These are phyloP conservation scores for Retiboletus flavoniger DNA, from an alignment of 1,284 basidiomycete species.

Conservation along the genomic window DNA sequence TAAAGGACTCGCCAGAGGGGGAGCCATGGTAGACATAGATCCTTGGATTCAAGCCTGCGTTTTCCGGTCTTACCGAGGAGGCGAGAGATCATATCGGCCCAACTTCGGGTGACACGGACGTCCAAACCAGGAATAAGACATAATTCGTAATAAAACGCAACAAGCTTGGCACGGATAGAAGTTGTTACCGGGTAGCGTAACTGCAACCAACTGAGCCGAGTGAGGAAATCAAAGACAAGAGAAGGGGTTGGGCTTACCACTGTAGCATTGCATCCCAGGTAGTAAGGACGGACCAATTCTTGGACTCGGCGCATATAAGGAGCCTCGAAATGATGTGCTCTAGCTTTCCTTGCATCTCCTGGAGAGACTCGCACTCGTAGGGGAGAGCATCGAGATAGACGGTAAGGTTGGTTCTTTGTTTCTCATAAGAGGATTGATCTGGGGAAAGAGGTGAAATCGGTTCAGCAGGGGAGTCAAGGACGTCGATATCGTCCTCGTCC, in stretches of 20 bases:
- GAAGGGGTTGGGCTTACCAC: conserved; percentile 48
- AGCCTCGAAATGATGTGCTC: conserved; percentile 75
- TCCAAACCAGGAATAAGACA: conserved; percentile 79
- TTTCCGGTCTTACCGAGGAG: conserved; percentile 41
- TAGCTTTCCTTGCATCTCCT: conserved; percentile 75
- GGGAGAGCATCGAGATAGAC: conserved; percentile 70
- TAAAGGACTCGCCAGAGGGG: conserved; percentile 60
- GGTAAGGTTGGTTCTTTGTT: conserved; percentile 56
- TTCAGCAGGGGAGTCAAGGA: conserved; percentile 34
- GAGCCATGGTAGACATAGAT: conserved; percentile 62
- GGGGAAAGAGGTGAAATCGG: conserved; percentile 19
- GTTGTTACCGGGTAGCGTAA: conserved; percentile 81
- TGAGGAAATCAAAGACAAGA: conserved; percentile 5
- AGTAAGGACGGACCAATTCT: conserved; percentile 70
- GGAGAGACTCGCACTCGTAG: conserved; percentile 73
- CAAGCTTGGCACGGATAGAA: conserved; percentile 73
- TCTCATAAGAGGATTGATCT: conserved; percentile 44
- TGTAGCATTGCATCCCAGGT: conserved; percentile 73
- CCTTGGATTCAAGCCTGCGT: conserved; percentile 51
- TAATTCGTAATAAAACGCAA: conserved; percentile 79
- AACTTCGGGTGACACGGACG: conserved; percentile 54
- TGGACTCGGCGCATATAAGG: conserved; percentile 69
- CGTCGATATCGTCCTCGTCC: conserved; percentile 35
- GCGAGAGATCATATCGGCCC: conserved; percentile 56
- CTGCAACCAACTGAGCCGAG: conserved; percentile 65